Evolutionary conservation across 2,329 filamentous ascomycete genomes (phyloP), one percentile per base, ranked within the genome.

Genomic region (Calonectria naviculata): DNA sequence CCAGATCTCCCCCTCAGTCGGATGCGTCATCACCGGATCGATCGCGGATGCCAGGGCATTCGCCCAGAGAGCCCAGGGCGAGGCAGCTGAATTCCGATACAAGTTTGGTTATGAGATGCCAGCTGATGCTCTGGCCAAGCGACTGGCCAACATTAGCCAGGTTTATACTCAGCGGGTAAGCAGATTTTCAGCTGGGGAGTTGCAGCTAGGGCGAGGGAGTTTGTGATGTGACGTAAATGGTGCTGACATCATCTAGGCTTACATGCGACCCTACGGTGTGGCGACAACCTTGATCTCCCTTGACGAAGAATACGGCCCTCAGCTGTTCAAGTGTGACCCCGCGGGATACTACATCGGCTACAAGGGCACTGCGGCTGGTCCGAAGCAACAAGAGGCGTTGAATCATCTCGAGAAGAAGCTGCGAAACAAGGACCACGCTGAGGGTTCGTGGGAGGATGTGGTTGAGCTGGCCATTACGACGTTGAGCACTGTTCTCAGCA

Each of bases 41-140:
- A 98, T 99, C 84, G 96, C 97, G 79, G 97, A 99, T 88, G 97
- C 97, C 72, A 91, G 97, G 83, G 95, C 97, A 36, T 97, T 95
- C 75, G 94, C 97, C 72, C 94, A 95, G 85, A 93, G 97, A 81
- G 97, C 97, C 75, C 93, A 97, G 86, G 94, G 94, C 79, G 97
- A 99, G 87, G 97, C 97, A 77, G 96, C 96, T 69, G 96, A 99
- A 83, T 99, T 99, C 88, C 92, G 93, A 85, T 99, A 99, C 92
- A 98, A 98, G 87, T 98, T 92, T 83, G 97, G 97, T 81, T 99
- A 99, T 85, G 97, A 99, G 89, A 99, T 99, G 97, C 97, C 97
- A 71, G 97, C 95, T 84, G 97, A 99, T 85, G 97, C 95, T 64
- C 87, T 99, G 80, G 94, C 97, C 75, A 99, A 99, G 91, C 91